Evolutionary conservation across 2,329 filamentous ascomycete genomes (phyloP), one percentile per base, ranked within the genome.

Genomic region (Cladophialophora yegresii): DNA sequence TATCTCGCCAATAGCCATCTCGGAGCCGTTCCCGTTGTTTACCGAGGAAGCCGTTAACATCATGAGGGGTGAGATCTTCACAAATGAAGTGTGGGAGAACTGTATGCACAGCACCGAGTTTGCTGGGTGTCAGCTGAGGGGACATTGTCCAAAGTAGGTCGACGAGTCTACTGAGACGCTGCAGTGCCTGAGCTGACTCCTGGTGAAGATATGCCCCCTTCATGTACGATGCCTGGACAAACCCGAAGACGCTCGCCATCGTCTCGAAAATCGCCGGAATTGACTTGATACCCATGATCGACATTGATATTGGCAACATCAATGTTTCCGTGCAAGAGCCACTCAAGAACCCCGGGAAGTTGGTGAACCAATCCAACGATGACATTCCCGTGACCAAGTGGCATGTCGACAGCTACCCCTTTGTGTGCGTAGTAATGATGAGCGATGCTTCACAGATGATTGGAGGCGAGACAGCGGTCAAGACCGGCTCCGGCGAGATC

Each of bases 11-110:
- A 77, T 84, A 43, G 87, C 85, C 2, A 84, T 85, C 54, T 85
- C 85, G 0, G 81, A 87, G 59, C 85, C 86, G 0, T 89, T 89
- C 73, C 79, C 78, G 0, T 80, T 89, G 13, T 89, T 89, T 73
- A 83, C 82, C 5, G 71, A 80, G 22, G 84, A 86, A 53, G 85
- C 86, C 0, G 80, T 89, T 45, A 74, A 81, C 70, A 79, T 82
- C 59, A 87, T 89, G 79, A 79, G 86, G 59, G 75, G 75, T 0
- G 86, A 89, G 73, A 80, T 87, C 28, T 79, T 87, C 50, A 81
- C 80, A 45, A 75, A 81, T 0, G 78, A 82, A 23, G 84, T 87
- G 2, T 77, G 82, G 56, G 75, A 80, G 2, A 82, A 85, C 54
- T 86, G 81, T 73, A 78, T 79, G 57, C 86, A 81, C 72, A 79